Evolutionary conservation across 2,329 filamentous ascomycete species (phyloP), one percentile per base, ranked within the genome.

Genomic region (Fusarium sp.): DNA sequence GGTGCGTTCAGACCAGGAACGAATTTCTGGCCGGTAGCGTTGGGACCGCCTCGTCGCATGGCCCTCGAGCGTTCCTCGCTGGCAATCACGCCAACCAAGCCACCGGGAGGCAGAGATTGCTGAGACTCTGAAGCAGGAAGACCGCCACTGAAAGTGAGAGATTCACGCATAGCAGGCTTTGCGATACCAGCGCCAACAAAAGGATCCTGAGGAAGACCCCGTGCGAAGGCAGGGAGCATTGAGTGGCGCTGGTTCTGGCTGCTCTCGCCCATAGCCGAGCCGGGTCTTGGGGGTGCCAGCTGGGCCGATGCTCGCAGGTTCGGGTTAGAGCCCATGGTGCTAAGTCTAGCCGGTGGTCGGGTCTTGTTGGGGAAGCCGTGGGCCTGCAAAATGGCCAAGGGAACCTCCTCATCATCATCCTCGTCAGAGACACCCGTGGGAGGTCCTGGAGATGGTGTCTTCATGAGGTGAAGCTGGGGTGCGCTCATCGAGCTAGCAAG

Each of bases 351-450:
- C 2, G 93, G 93, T 16, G 93, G 91, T 20, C 92, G 88, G 72
- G 89, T 91, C 80, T 89, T 93, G 78, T 85, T 89, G 1, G 94
- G 94, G 74, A 97, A 97, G 4, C 94, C 94, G 77, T 97, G 93
- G 3, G 94, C 94, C 56, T 93, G 92, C 21, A 97, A 83, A 70
- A 97, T 96, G 15, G 91, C 94, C 39, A 97, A 83, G 0, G 94
- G 94, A 15, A 97, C 88, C 74, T 97, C 94, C 60, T 97, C 94
- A 72, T 97, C 94, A 49, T 97, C 94, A 72, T 97, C 94, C 59
- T 94, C 92, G 37, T 93, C 92, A 2, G 89, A 91, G 7, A 76
- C 80, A n/a, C 86, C 85, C 0, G 83, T 83, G 4, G 78, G 77
- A 53, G 67, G 80, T 24, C 75, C 82, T 47, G 76, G 79, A 47